Evolutionary conservation across 2,329 filamentous ascomycete species (phyloP), one percentile per base, ranked within the genome.

Genomic region (Chalaropsis ovoidea): DNA sequence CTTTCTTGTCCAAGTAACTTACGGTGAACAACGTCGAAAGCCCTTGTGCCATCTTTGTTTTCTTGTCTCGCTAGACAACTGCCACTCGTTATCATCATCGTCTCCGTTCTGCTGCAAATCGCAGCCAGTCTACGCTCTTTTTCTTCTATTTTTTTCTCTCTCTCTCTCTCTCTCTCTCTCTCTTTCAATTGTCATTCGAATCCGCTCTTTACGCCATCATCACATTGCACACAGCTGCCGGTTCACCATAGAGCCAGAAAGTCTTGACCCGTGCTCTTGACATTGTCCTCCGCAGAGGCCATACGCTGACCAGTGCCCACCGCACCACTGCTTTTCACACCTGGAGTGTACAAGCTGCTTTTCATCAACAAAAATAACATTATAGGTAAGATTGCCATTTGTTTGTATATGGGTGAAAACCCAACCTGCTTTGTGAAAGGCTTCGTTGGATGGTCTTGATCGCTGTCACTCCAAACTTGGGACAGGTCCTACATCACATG

Each of bases 271-370:
- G 54, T 58, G 54, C 54, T 52, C 47, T 52, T 52, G 10, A 52
- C 22, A 22, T 24, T 52, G 22, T 15, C 47, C 7, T 52, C 10
- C 27, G 47, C 47, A 24, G 22, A 17, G 54, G n/a, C 31, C 31
- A 39, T 4, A 8, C 6, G 2, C 8, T 58, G 54, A 39, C 39
- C 54, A 58, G 54, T 58, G 54, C 54, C 54, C 19, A 17, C 43
- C 17, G n/a, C 6, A 58, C 27, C 27, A 58, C n/a, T 39, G 24
- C 54, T n/a, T 58, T 35, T 58, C 39, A 58, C 54, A 58, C 54
- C 54, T n/a, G 54, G 54, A 8, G 54, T 58, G 54, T 58, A 58
- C 24, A 58, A 39, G 27, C 54, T 11, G 3, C 54, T 58, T 58
- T 35, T 39, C 13, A n/a, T 35, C 43, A 58, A n/a, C 15, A n/a